Percentiles rank a stretch among this genome's conserved stretches.
Evolutionary conservation across 805 yeast species (phyloP).

Genomic region (Jamesozyma jinghongensis): DNA sequence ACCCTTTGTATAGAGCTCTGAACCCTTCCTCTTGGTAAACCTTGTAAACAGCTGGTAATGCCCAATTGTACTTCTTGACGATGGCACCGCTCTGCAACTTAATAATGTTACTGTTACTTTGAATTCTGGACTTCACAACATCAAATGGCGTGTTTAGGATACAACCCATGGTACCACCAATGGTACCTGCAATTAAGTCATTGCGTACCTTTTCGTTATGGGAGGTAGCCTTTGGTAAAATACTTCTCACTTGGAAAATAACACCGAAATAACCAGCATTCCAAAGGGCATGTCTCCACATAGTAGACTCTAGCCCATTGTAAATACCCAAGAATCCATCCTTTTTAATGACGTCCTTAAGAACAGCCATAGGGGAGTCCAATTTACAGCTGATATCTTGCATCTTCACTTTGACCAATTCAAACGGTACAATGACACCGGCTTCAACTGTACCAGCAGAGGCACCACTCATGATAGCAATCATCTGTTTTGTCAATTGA

Average conservation of each 20-base stretch:
- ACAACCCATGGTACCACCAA: slow-evolving; percentile 98
- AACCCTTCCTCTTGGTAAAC: slow-evolving; percentile 86
- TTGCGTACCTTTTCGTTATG: slow-evolving; percentile 66
- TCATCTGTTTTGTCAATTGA: slow-evolving; percentile 57
- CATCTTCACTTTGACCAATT: slow-evolving; percentile 85
- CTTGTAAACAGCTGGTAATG: slow-evolving; percentile 64
- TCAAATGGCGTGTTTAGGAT: slow-evolving; percentile 92
- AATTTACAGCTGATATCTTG: slow-evolving; percentile 89
- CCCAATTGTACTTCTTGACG: slow-evolving; percentile 84
- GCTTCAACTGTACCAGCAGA: slow-evolving; percentile 97
- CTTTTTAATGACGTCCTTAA: slow-evolving; percentile 54
- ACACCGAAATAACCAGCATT: slow-evolving; percentile 97
- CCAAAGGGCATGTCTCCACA: slow-evolving; percentile 97
- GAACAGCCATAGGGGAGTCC: slow-evolving; percentile 58
- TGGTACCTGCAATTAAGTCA: slow-evolving; percentile 84
- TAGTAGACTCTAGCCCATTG: slow-evolving; percentile 91
- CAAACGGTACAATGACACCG: slow-evolving; percentile 96
- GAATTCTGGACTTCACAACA: slow-evolving; percentile 94
- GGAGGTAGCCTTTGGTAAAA: slow-evolving; percentile 68
- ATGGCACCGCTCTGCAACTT: slow-evolving; percentile 50
- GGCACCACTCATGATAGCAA: slow-evolving; percentile 91
- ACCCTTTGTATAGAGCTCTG: slow-evolving; percentile 86
- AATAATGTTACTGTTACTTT: slow-evolving; percentile 33
- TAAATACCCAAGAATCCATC: slow-evolving; percentile 82
- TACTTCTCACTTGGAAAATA: slow-evolving; percentile 72